Evolutionary conservation across 177 flowering plant genomes (phyloP), one percentile per base, ranked within the genome.

Genomic region (Vitis hybrid): DNA sequence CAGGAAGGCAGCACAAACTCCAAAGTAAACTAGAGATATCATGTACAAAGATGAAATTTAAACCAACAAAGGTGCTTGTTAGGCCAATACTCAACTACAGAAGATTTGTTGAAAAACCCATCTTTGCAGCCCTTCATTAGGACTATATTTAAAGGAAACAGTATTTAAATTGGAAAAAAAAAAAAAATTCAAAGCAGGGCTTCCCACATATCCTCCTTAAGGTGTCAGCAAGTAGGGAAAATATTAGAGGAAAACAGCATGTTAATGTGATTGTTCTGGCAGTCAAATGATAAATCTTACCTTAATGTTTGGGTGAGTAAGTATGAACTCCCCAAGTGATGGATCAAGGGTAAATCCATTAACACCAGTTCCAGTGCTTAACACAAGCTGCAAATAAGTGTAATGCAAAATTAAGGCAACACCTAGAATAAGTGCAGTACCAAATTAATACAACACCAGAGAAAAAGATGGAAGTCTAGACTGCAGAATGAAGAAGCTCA

Each of bases 291-390:
- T 16, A 1, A 60, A 62, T 56, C 68, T 6, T 59, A 95, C 99
- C 97, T 89, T 92, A 46, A 95, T 90, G 72, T 91, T 88, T 56
- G 97, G 94, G 74, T 95, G 99, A 72, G 99, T 95, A 16, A 95
- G 79, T 62, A 95, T 91, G 86, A 92, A 95, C 84, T 95, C 99
- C 68, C 99, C 99, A 71, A 93, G 92, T 60, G 97, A 91, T 48
- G 98, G 99, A 80, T 95, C 99, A 46, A 95, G 95, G 6, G 99
- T 95, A 80, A 95, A 95, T 4, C 98, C 98, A 79, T 95, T 82
- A 27, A 95, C 99, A 50, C 99, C 99, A 68, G 60, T 70, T 79
- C 99, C 99, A 70, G 98, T 89, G 80, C 97, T 91, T 69, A 95
- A 60, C 56, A 95, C 98, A 80, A 95, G 80, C 97, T 93, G 94